A percentile compares a stretch with the other conserved stretches of the same genome.
phyloP scores from a whole-genome alignment of 257 asterid genomes.

The Misopates orontium region DNA sequence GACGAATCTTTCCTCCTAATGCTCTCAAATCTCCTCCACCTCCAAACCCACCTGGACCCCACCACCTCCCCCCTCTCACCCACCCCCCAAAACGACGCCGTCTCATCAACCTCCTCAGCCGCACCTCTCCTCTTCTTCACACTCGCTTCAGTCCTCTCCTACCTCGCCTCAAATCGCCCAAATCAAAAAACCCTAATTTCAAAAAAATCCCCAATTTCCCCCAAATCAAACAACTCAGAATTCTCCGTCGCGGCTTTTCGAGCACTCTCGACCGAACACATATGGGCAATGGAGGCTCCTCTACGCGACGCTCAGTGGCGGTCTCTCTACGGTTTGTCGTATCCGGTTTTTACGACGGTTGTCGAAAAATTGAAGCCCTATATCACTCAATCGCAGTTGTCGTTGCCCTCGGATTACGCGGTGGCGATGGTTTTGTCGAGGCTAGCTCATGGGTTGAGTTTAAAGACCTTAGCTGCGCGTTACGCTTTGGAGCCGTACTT shows the following conservation, averaged over 20 bases:
- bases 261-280: conserved; percentile 92
- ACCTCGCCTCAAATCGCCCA: conserved; percentile 69
- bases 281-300: conserved; percentile 98
- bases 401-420: conserved; percentile 95
- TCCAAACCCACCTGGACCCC: conserved; percentile 95
- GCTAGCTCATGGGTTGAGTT: conserved; percentile 72
- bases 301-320: conserved; percentile 97
- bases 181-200: conserved; percentile 28
- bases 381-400: conserved; percentile 89
- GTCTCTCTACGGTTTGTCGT: conserved; percentile 83
- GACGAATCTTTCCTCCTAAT: conserved; percentile 84
- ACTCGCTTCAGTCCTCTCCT: conserved; percentile 89
- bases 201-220: conserved; percentile 41
- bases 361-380: conserved; percentile 94
- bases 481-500: conserved; percentile 92
- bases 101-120: conserved; percentile 71
- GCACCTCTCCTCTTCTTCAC: conserved; percentile 98
- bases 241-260: conserved; percentile 97
- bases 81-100: conserved; percentile 47
- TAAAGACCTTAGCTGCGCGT: conserved; percentile 81
- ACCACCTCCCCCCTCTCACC: conserved; percentile 64
- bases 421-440: conserved; percentile 98
- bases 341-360: conserved; percentile 92
- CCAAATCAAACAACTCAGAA: conserved; percentile 48
- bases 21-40: conserved; percentile 91